Conservation (phyloP, 352 stramenopile genomes). For the Halophytophthora polymorphica region DNA sequence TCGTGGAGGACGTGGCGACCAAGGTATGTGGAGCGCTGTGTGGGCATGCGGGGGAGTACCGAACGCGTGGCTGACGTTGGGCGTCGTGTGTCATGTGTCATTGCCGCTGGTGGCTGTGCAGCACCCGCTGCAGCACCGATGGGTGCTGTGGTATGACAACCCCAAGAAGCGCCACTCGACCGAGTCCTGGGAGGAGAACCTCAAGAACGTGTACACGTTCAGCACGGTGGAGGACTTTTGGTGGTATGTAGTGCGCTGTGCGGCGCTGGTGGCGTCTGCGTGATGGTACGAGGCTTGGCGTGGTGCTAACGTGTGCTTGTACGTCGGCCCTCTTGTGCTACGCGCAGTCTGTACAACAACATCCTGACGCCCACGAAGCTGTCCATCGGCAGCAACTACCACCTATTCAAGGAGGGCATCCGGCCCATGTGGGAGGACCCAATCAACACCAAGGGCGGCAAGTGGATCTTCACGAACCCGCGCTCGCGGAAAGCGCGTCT, state of each 20-base stretch:
- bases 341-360: constrained; percentile 91
- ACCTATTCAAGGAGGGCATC: constrained; percentile 96
- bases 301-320: neutral
- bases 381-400: constrained; percentile 94
- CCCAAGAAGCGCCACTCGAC: constrained; percentile 86
- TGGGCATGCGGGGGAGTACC: neutral
- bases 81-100: constrained; percentile 6
- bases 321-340: neutral
- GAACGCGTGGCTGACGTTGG: constrained; percentile 12
- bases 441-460: constrained; percentile 93
- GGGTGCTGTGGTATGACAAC: constrained; percentile 90
- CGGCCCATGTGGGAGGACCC: constrained; percentile 97
- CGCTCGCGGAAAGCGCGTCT: constrained; percentile 91
- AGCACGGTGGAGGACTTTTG: constrained; percentile 97
- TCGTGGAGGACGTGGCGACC: constrained; percentile 45
- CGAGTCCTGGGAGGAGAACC: constrained; percentile 88
- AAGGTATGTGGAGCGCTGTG: constrained; percentile 35
- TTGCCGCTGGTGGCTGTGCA: constrained; percentile 17
- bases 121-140: constrained; percentile 86
- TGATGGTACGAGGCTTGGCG: constrained; percentile 1
- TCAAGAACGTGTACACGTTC: constrained; percentile 94
- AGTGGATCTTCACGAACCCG: constrained; percentile 96
- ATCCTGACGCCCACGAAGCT: constrained; percentile 89
- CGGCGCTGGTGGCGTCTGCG: neutral
- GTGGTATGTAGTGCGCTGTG: constrained; percentile 52